Conservation (phyloP, 2,329 filamentous ascomycete genomes). For the Neonectria hederae region DNA sequence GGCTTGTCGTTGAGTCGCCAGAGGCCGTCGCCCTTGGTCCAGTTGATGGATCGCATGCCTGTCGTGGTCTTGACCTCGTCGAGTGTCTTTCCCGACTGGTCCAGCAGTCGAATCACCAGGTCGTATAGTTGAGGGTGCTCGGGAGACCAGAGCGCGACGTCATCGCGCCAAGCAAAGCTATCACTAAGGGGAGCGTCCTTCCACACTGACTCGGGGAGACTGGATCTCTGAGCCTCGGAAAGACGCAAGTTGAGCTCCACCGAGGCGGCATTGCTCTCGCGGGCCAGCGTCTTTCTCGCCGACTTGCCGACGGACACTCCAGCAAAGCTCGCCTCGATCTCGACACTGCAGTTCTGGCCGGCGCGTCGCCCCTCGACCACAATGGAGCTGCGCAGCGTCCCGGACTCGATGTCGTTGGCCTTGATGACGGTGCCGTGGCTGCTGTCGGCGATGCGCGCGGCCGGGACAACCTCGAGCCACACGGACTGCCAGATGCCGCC, state of each 20-base stretch:
- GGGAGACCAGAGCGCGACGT: slow-evolving; percentile 70
- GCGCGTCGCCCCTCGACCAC: slow-evolving; percentile 59
- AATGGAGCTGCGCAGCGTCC: slow-evolving; percentile 60
- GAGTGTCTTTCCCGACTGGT: slow-evolving; percentile 51
- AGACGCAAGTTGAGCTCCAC: slow-evolving; percentile 61
- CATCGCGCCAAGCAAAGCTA: slow-evolving; percentile 58
- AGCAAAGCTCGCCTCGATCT: slow-evolving; percentile 62
- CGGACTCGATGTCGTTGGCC: slow-evolving; percentile 62
- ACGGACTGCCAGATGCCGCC: slow-evolving; percentile 68
- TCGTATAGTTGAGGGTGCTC: slow-evolving; percentile 67
- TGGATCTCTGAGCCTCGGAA: slow-evolving; percentile 50
- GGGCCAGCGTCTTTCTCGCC: slow-evolving; percentile 54
- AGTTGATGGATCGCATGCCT: slow-evolving; percentile 69
- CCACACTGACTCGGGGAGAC: slow-evolving; percentile 50
- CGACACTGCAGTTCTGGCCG: slow-evolving; percentile 57
- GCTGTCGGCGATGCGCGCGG: slow-evolving; percentile 62
- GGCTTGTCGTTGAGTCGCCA: slow-evolving; percentile 68
- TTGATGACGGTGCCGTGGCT: slow-evolving; percentile 66
- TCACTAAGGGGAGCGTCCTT: slow-evolving; percentile 49
- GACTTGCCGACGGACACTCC: slow-evolving; percentile 58
- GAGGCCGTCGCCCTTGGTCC: slow-evolving; percentile 65
- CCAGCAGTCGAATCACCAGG: slow-evolving; percentile 61
- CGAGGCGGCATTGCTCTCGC: slow-evolving; percentile 58
- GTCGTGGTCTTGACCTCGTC: slow-evolving; percentile 69
- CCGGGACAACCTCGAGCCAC: slow-evolving; percentile 65